Base-by-base conservation (phyloP, 306 rosid species). In the Dryas octopetala region DNA sequence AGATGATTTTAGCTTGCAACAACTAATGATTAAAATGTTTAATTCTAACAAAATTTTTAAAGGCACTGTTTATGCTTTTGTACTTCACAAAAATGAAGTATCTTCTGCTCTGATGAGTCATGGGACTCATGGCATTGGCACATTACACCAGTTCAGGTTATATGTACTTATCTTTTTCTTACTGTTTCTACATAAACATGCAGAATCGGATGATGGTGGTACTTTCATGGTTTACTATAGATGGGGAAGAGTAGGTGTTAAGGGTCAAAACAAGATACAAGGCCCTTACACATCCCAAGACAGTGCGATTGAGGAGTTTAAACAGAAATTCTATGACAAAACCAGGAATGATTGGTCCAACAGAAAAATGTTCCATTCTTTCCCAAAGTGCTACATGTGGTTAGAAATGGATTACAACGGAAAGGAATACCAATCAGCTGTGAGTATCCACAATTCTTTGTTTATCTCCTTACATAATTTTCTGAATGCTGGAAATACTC, bases 181-280 rank as follows among this genome's bases (percentile, higher is more conserved):
- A 14, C 15, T 68, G 79, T 66, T 44, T 16, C 67, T 63, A 17
- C 50, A 16, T 66, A 71, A 71, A 74, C 46, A 17, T 71, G 85
- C 93, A 92, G 99, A 95, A 89, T 90, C 91, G 59, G 96, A 95
- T 80, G 88, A 26, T 83, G 93, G 97, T 44, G 78, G 90, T 54
- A 77, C 79, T 65, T 89, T 83, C 85, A 90, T 92, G 86, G 86
- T 95, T 80, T 95, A 89, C 86, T 74, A 80, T 77, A 90, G 99
- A 81, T 95, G 99, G 96, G 99, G 97, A 81, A 91, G 99, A 78
- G 96, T 95, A 28, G 97, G 99, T 45, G 69, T 92, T 68, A 92
- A 90, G 86, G 99, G 97, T 57, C 99, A 92, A 79, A 81, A 88
- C 87, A 86, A 83, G 82, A 13, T 88, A 78, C 83, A 70, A 5